Evolutionary conservation across 2,329 filamentous ascomycete species (phyloP), one percentile per base, ranked within the genome.

Genomic region (Monosporascus sp.): DNA sequence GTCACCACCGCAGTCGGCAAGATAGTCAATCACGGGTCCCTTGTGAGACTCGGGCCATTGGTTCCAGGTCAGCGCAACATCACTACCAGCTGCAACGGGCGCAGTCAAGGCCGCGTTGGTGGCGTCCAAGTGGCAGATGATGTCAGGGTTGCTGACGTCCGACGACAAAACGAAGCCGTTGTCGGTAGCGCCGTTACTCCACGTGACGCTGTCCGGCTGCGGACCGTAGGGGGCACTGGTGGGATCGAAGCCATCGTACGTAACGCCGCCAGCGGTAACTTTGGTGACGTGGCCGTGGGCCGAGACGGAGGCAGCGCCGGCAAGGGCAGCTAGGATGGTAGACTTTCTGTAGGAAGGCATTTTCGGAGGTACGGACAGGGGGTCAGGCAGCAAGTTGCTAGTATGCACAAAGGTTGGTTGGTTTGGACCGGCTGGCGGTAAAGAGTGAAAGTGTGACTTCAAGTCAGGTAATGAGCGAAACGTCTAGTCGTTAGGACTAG

Each of bases 21-120:
- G 61, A 55, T 70, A 71, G 56, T 68, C 66, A 34, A 71, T 60
- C 19, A 71, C 59, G 9, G 68, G 69, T 3, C 69, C 69, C 45
- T 65, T 54, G 72, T 89, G 78, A 52, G 76, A 79, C 9, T 79
- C 73, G n/a, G 85, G 85, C 86, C 86, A 89, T 17, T 73, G 72
- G 54, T 76, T 81, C 86, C 85, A 88, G 61, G 82, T 76, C 48
- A 88, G 69, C 54, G 79, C 72, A 59, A 88, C 66, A 8, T 73
- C 74, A 58, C 74, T 73, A 56, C 86, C 86, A 16, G 85, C 86
- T n/a, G 76, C 72, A 38, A 87, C 78, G 43, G 55, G 54, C 22
- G 61, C 62, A n/a, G 51, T 53, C 11, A 60, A 47, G 34, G 62
- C 56, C 5, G 66, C 72, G 48, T 72, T 67, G 17, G 61, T 66